These are phyloP conservation scores for Eimeria zaria DNA, from an alignment of 169 alveolate genomes.

Conservation along the genomic window DNA sequence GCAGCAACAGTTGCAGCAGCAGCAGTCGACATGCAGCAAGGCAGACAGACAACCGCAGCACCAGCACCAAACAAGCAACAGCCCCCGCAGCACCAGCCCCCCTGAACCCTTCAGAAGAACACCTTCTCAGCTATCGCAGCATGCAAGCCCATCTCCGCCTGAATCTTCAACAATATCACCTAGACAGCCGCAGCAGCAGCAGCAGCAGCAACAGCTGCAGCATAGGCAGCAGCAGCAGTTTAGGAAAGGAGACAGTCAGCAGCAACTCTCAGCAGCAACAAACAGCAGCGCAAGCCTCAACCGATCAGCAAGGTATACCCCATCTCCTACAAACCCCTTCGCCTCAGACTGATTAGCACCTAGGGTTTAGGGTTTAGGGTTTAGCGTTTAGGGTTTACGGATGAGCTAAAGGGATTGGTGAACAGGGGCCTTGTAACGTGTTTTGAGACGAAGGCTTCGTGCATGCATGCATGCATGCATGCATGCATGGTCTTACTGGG, in stretches of 20 bases:
- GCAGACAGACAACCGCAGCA: background rate
- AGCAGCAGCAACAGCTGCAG: too few relatives aligned
- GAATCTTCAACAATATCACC: background rate
- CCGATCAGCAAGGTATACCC: background rate
- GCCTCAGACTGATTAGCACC: conserved; percentile 23
- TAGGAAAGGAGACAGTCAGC: background rate
- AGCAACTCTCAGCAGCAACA: background rate
- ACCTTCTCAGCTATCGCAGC: background rate
- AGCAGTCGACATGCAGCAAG: conserved; percentile 31
- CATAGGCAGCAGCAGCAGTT: background rate
- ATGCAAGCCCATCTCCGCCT: background rate
- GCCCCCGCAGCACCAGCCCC: conserved; percentile 44
- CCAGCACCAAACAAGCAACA: background rate
- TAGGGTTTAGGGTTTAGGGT: conserved; percentile 4
- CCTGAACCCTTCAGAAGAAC: background rate
- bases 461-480: background rate
- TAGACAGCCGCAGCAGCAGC: too few relatives aligned
- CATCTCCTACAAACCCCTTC: conserved; percentile 50
- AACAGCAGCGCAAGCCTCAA: background rate
- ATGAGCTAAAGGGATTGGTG: too few relatives aligned
- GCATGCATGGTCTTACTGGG: too few relatives aligned
- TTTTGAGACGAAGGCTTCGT: too few relatives aligned
- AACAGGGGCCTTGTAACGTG: too few relatives aligned
- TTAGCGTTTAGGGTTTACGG: conserved; percentile 34
- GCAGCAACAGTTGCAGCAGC: conserved; percentile 46